phyloP scores from a whole-genome alignment of 495 filamentous ascomycete species.

The Margaritispora aquatica region DNA sequence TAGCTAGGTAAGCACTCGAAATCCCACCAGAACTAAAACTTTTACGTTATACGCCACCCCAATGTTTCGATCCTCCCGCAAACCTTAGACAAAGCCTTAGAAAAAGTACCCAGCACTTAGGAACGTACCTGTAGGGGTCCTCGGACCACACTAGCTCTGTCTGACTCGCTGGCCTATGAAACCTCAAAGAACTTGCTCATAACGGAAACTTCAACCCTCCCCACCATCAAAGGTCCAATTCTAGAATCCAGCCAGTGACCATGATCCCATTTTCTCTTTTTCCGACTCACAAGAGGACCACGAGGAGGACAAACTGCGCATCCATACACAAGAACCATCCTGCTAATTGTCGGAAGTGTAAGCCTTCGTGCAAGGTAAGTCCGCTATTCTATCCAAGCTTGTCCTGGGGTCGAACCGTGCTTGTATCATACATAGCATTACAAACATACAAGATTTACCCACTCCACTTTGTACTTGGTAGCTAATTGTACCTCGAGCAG shows the following conservation, averaged over 20 bases:
- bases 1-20: background rate
- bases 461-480: background rate
- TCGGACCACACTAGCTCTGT: background rate
- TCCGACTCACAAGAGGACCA: background rate
- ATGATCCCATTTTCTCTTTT: conserved; percentile 6
- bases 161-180: background rate
- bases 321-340: background rate
- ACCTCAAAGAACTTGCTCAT: background rate
- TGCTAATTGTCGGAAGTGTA: background rate
- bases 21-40: no score
- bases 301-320: background rate
- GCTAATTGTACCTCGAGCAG: conserved; percentile 9
- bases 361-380: background rate
- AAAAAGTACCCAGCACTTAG: no score
- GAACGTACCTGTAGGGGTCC: background rate
- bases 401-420: no score
- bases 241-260: background rate
- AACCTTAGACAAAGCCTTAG: no score
- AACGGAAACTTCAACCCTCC: background rate
- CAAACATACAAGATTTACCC: no score
- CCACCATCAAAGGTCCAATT: background rate
- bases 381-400: background rate
- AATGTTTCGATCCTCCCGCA: no score
- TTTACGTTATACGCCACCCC: no score
- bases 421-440: no score